These are phyloP conservation scores for Comarum palustre DNA, from an alignment of 306 rosid species.

Conservation along the genomic window DNA sequence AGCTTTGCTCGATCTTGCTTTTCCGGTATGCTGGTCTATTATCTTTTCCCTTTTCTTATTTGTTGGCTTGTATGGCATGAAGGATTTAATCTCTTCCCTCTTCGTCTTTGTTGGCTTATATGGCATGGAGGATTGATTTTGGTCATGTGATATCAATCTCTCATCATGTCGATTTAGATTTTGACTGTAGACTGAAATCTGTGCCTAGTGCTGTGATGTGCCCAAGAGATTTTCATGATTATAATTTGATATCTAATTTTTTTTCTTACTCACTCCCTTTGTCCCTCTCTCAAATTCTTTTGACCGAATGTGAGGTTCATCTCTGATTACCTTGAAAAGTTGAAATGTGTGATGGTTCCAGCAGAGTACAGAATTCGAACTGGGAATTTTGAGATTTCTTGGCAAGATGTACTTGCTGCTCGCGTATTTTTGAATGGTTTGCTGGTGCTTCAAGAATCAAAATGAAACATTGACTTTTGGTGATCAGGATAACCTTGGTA, in stretches of 20 bases:
- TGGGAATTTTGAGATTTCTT: not conserved
- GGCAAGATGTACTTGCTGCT: too few species aligned
- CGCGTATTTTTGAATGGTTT: not conserved
- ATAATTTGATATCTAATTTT: not conserved
- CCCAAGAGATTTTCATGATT: too few species aligned
- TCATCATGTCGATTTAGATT: not conserved
- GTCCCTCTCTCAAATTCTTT: not conserved
- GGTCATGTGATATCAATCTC: not conserved
- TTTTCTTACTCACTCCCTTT: not conserved
- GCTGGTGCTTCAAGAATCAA: conserved; percentile 4
- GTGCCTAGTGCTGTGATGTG: not conserved
- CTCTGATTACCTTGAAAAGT: not conserved
- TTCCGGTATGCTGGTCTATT: conserved; percentile 60
- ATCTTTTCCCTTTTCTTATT: conserved; percentile 11
- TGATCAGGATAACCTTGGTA: conserved; percentile 71
- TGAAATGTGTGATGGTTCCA: conserved; percentile 1
- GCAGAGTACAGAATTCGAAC: not conserved
- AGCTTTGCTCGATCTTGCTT: conserved; percentile 92
- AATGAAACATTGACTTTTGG: conserved; percentile 15
- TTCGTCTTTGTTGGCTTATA: not conserved
- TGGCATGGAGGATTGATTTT: not conserved
- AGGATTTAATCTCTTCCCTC: conserved; percentile 3
- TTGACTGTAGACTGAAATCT: not conserved
- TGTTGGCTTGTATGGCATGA: not conserved
- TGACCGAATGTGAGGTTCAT: not conserved